phyloP scores from a whole-genome alignment of 2,329 filamentous ascomycete species.

The Bisporella sp. region DNA sequence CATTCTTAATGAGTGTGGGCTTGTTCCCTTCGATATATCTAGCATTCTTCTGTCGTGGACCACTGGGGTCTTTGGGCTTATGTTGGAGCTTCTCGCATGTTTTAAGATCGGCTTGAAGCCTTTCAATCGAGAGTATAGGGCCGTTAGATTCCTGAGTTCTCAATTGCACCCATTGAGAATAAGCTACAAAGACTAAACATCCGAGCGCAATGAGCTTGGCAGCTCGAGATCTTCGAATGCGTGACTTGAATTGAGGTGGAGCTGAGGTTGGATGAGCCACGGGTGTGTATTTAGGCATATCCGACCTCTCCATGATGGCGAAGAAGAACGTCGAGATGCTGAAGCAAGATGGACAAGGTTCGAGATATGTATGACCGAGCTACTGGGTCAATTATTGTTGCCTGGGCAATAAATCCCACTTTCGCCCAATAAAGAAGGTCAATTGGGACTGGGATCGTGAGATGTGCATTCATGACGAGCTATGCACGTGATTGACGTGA shows the following conservation, averaged over 20 bases:
- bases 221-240: neutral
- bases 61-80: neutral
- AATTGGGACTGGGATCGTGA: no score
- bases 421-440: no score
- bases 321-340: no score
- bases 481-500: no score
- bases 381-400: no score
- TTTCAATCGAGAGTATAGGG: neutral
- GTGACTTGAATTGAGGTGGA: neutral
- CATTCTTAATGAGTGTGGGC: neutral
- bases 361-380: no score
- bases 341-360: no score
- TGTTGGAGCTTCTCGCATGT: neutral
- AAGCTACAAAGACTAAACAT: neutral
- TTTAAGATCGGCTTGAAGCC: neutral
- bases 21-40: neutral
- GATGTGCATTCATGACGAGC: no score
- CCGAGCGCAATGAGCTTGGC: neutral
- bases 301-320: no score
- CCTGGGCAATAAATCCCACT: no score
- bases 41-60: neutral
- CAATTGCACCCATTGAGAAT: neutral
- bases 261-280: no score
- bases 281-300: no score
- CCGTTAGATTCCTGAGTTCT: neutral